phyloP scores from a whole-genome alignment of 1,139 yeast genomes.

The Blastobotrys apis region DNA sequence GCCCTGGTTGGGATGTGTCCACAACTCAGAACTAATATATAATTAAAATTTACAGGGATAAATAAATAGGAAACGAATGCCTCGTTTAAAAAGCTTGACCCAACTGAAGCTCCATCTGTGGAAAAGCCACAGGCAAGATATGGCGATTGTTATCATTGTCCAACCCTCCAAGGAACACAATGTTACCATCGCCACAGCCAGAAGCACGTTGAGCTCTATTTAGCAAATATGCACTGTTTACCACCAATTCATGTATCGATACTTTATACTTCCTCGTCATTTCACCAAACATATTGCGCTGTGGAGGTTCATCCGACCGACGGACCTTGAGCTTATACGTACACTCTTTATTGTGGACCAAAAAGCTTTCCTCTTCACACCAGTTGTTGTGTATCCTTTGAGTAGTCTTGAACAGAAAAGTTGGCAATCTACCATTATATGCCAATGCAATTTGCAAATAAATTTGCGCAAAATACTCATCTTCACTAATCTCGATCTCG shows the following conservation, averaged over 20 bases:
- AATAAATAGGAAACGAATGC: too few species aligned
- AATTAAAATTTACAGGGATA: too few species aligned
- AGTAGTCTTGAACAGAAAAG: slow-evolving; percentile 15
- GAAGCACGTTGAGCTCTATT: slow-evolving; percentile 13
- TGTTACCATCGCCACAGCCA: too few species aligned
- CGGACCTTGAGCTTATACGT: slow-evolving; percentile 17
- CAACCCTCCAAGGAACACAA: too few species aligned
- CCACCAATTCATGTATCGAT: slow-evolving; percentile 19
- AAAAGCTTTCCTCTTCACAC: slow-evolving; percentile 21
- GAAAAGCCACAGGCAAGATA: too few species aligned
- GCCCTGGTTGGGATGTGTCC: too few species aligned
- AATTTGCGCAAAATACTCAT: slow-evolving; percentile 23
- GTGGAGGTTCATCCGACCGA: slow-evolving; percentile 13
- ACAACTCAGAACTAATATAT: too few species aligned
- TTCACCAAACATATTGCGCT: slow-evolving; percentile 19
- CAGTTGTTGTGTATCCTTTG: slow-evolving; percentile 24
- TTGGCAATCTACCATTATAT: slow-evolving; percentile 4
- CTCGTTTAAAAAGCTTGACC: too few species aligned
- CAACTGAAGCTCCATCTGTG: too few species aligned
- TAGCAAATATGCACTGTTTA: slow-evolving; percentile 23
- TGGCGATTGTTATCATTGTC: too few species aligned
- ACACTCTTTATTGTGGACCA: slow-evolving; percentile 22
- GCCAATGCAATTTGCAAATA: slow-evolving; percentile 17
- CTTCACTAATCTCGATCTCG: slow-evolving; percentile 15
- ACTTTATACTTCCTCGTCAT: slow-evolving; percentile 15